Conservation (phyloP, 129 eudicot species). For the Daucus carota region DNA sequence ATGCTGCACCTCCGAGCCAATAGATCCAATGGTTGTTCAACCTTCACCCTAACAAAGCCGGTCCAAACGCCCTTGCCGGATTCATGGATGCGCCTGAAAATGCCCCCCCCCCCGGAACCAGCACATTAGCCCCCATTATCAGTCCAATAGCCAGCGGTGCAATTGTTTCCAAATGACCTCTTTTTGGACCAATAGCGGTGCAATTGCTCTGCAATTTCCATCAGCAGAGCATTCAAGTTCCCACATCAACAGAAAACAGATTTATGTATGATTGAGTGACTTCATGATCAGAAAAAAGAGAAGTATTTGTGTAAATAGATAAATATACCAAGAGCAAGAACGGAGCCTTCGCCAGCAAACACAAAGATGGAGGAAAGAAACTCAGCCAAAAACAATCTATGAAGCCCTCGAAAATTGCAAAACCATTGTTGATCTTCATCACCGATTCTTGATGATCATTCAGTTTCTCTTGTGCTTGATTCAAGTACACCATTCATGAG, state of each 20-base stretch:
- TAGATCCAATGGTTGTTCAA: slow-evolving; percentile 84
- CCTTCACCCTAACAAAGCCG: slow-evolving; percentile 82
- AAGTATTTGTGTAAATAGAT: not conserved
- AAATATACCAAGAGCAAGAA: slow-evolving; percentile 60
- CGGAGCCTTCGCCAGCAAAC: slow-evolving; percentile 83
- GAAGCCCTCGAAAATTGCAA: too few relatives aligned
- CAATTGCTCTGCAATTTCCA: slow-evolving; percentile 57
- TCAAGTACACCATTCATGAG: too few relatives aligned
- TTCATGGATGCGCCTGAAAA: slow-evolving; percentile 83
- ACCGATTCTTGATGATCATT: too few relatives aligned
- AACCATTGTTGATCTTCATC: too few relatives aligned
- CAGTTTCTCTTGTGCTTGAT: too few relatives aligned
- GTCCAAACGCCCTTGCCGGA: slow-evolving; percentile 94
- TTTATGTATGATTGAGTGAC: not conserved
- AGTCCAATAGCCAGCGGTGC: slow-evolving; percentile 78
- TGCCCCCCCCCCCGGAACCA: slow-evolving; percentile 61
- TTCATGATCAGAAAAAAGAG: not conserved
- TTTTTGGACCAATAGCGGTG: slow-evolving; percentile 63
- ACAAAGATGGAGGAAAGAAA: slow-evolving; percentile 52
- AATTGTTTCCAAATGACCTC: slow-evolving; percentile 66
- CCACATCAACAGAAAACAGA: slow-evolving; percentile 45
- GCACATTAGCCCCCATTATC: slow-evolving; percentile 66
- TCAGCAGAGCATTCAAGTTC: slow-evolving; percentile 39
- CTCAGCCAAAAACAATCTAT: too few relatives aligned
- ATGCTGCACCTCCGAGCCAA: slow-evolving; percentile 81